Conservation (phyloP, 2,329 filamentous ascomycete species). For the Fusarium anguioides region DNA sequence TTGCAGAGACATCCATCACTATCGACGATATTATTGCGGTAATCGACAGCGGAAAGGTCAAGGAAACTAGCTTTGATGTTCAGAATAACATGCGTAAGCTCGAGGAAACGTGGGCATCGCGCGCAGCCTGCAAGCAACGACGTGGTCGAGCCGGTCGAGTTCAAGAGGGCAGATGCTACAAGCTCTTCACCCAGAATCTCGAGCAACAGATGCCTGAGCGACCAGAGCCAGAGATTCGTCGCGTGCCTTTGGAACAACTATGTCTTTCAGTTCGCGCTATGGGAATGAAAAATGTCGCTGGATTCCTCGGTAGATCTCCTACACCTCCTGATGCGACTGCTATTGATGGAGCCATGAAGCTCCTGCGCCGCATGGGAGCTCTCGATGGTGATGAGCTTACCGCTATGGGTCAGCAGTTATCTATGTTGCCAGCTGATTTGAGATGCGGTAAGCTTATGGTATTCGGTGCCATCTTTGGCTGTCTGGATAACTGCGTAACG, state of each 20-base stretch:
- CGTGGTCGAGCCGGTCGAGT: conserved; percentile 94
- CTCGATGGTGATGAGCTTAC: conserved; percentile 88
- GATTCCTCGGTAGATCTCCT: conserved; percentile 85
- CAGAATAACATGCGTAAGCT: conserved; percentile 94
- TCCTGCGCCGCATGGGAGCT: conserved; percentile 87
- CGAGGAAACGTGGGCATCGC: conserved; percentile 94
- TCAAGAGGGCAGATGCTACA: conserved; percentile 90
- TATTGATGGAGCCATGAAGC: conserved; percentile 83
- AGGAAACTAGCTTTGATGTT: conserved; percentile 94
- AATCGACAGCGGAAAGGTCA: conserved; percentile 94
- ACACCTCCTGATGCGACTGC: conserved; percentile 89
- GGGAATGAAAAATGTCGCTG: conserved; percentile 84
- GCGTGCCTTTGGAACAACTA: conserved; percentile 92
- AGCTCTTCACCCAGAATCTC: conserved; percentile 88
- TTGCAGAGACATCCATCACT: conserved; percentile 97
- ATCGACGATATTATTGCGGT: conserved; percentile 98
- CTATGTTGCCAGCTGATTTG: conserved; percentile 93
- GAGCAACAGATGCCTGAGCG: conserved; percentile 88
- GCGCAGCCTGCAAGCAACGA: conserved; percentile 92
- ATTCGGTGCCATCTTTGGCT: conserved; percentile 93
- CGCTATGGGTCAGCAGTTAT: conserved; percentile 90
- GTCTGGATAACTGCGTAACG: conserved; percentile 86
- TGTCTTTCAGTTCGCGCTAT: conserved; percentile 95
- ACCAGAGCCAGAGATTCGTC: conserved; percentile 91
- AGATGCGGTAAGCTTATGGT: conserved; percentile 95